These are phyloP conservation scores for Annona cherimola DNA, from an alignment of 164 flowering plant species.

Conservation along the genomic window DNA sequence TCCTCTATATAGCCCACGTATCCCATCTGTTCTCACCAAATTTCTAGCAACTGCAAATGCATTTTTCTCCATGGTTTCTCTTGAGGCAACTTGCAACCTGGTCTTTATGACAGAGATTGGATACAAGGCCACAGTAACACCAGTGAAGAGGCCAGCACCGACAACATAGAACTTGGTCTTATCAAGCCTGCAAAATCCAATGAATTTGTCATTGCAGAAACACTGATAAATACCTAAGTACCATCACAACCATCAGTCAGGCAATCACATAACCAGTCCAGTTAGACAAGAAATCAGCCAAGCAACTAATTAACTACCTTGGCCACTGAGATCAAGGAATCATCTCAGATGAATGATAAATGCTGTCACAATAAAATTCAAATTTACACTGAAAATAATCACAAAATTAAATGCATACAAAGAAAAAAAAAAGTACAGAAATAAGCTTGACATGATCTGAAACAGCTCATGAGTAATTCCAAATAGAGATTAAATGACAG, in stretches of 20 bases:
- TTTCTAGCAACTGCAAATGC: constrained; percentile 66
- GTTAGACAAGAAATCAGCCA: neutral
- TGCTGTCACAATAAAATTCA: too few relatives aligned
- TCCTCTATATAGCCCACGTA: constrained; percentile 88
- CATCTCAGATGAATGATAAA: neutral
- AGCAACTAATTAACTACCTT: neutral
- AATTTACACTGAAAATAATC: neutral
- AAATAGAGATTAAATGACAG: neutral
- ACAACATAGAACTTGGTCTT: constrained; percentile 86
- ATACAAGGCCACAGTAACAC: constrained; percentile 82
- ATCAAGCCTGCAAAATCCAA: constrained; percentile 70
- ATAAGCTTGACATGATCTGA: neutral
- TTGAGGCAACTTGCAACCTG: constrained; percentile 84
- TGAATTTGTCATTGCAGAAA: constrained; percentile 12
- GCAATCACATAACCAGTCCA: neutral
- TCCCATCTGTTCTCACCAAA: constrained; percentile 69
- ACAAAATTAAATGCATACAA: neutral
- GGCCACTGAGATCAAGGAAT: neutral
- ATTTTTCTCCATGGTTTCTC: constrained; percentile 62
- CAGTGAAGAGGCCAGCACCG: constrained; percentile 97
- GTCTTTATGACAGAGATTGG: constrained; percentile 93
- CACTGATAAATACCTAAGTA: neutral
- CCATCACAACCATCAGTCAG: neutral
- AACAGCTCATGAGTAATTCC: neutral
- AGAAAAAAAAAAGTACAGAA: neutral